phyloP scores from a whole-genome alignment of 345 rosid species.

The Raphanus sativus region DNA sequence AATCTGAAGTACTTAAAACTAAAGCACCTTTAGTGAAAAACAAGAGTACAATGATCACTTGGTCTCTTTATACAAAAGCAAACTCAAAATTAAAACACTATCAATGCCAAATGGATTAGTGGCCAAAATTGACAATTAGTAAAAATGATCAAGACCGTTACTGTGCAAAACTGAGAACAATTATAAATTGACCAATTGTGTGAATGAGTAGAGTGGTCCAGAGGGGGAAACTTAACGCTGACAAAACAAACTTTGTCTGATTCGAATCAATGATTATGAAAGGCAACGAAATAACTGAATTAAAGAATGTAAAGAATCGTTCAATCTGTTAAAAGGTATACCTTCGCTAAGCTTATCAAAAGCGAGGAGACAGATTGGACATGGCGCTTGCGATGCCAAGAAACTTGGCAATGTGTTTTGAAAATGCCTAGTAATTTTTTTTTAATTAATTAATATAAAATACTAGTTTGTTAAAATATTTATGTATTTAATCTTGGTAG shows the following conservation, averaged over 20 bases:
- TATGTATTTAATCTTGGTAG: conserved; percentile 22
- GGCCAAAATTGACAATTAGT: conserved; percentile 17
- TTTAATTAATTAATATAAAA: not conserved
- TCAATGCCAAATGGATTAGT: conserved; percentile 18
- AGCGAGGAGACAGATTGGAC: conserved; percentile 6
- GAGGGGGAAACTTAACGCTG: conserved; percentile 12
- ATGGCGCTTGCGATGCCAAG: not conserved
- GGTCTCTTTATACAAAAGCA: not conserved
- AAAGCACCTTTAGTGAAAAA: not conserved
- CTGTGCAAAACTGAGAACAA: conserved; percentile 19
- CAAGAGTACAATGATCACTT: not conserved
- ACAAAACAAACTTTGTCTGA: conserved; percentile 26
- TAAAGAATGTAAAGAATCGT: conserved; percentile 20
- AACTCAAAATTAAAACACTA: conserved; percentile 1
- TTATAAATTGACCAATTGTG: not conserved
- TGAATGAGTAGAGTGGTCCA: not conserved
- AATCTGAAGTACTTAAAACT: not conserved
- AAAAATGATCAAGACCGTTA: not conserved
- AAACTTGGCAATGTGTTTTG: conserved; percentile 7
- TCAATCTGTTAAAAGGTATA: not conserved
- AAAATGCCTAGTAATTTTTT: not conserved
- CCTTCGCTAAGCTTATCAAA: conserved; percentile 1
- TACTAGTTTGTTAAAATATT: conserved; percentile 5
- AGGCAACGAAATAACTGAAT: conserved; percentile 5
- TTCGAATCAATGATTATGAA: conserved; percentile 18